Evolutionary conservation across 148 eudicot genomes (phyloP), one percentile per base, ranked within the genome.

Genomic region (Diospyros kaki): DNA sequence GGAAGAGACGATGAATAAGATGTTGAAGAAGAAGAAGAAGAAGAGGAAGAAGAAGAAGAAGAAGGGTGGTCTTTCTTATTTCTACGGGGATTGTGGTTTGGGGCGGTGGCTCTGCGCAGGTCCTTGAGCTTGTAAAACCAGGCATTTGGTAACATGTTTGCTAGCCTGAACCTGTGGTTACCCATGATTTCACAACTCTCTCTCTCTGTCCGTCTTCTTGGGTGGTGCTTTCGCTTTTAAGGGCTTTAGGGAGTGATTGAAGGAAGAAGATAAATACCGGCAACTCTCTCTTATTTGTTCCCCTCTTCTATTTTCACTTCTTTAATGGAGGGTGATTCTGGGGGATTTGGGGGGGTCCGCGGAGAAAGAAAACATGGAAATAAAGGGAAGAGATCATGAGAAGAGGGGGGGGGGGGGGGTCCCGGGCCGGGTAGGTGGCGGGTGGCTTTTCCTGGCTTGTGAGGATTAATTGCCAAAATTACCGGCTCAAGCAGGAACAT

Each of bases 81-180:
- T 50, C 5, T 78, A 38, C 58, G 58, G 71, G 55, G 79, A n/a
- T 46, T 55, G 18, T 14, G 74, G 18, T 62, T 79, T 53, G 58
- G 68, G 44, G 64, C 78, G 6, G 63, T 72, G 50, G 44, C 64
- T 74, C 66, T 82, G 56, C 74, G 74, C 55, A 83, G 77, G 53
- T 80, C 76, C 59, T 80, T 86, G 56, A 88, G 87, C 76, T 88
- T 86, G 86, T 73, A 77, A 64, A 88, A 86, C 91, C 89, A 86
- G 59, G 83, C 82, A 82, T 81, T 86, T 18, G 91, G 91, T 69
- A 86, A 74, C 84, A 88, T 88, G 71, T 88, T 69, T 62, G 86
- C 82, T 65, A 88, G 64, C 62, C 78, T 86, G 66, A 88, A 77
- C 76, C 66, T 85, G 41, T 55, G 73, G 59, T 82, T 81, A 12